Conservation (phyloP, 164 flowering plant species). For the Tetracentron sinense region DNA sequence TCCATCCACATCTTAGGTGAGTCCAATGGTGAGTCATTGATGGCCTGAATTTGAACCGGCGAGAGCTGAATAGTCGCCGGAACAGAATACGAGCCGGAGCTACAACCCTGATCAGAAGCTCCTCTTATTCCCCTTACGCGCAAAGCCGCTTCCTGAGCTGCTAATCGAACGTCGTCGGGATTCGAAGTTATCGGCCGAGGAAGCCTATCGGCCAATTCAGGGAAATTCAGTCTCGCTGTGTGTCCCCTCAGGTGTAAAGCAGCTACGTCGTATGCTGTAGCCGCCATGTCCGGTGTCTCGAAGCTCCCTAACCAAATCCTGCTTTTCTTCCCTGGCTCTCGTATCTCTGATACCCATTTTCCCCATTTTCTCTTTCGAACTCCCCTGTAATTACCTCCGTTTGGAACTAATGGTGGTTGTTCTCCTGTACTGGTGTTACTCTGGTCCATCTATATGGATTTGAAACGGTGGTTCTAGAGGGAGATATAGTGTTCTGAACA, state of each 20-base stretch:
- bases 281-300: constrained; percentile 53
- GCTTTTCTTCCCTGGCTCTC: constrained; percentile 50
- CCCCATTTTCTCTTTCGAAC: constrained; percentile 58
- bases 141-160: constrained; percentile 34
- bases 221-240: constrained; percentile 43
- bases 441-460: constrained; percentile 9
- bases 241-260: constrained; percentile 38
- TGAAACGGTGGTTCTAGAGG: no score
- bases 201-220: constrained; percentile 28
- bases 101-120: constrained; percentile 5
- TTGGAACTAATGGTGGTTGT: neutral
- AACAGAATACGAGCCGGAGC: neutral
- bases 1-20: constrained; percentile 64
- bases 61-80: constrained; percentile 39
- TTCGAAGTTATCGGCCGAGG: constrained; percentile 36
- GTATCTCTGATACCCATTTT: constrained; percentile 60
- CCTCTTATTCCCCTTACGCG: neutral
- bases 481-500: no score
- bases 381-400: constrained; percentile 25
- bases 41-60: constrained; percentile 49
- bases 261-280: constrained; percentile 52
- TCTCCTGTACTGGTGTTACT: neutral
- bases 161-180: constrained; percentile 32
- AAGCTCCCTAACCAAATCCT: constrained; percentile 59
- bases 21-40: constrained; percentile 59